A percentile compares a stretch with the other conserved stretches of the same genome.
These are phyloP conservation scores for Rhizopus sp. DNA, from an alignment of 371 early-diverging fungal species.

Conservation along the genomic window DNA sequence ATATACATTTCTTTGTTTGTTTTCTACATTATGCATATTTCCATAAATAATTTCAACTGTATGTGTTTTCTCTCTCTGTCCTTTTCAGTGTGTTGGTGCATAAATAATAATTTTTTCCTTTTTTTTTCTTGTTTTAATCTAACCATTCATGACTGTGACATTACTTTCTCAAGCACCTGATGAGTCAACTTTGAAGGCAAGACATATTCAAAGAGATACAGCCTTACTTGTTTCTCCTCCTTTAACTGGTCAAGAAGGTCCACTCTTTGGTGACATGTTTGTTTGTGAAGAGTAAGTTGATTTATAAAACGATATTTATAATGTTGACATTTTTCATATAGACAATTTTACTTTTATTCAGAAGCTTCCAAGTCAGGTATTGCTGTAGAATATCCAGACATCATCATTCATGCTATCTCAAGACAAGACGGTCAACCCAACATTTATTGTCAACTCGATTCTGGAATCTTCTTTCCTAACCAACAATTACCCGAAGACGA, in stretches of 20 bases:
- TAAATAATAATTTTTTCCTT: neutral
- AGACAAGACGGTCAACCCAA: constrained; percentile 62
- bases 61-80: too few relatives aligned
- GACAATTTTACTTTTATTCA: constrained; percentile 61
- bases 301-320: neutral
- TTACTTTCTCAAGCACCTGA: constrained; percentile 40
- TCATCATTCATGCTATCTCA: constrained; percentile 83
- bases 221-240: constrained; percentile 43
- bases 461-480: constrained; percentile 40
- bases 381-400: constrained; percentile 71
- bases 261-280: constrained; percentile 38
- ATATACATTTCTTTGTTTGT: too few relatives aligned
- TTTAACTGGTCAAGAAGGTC: constrained; percentile 32
- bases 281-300: constrained; percentile 47
- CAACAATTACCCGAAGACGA: constrained; percentile 53
- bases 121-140: too few relatives aligned
- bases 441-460: constrained; percentile 79
- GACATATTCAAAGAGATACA: constrained; percentile 35
- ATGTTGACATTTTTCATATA: constrained; percentile 5
- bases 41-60: too few relatives aligned
- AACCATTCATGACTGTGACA: constrained; percentile 43
- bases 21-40: too few relatives aligned
- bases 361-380: constrained; percentile 47
- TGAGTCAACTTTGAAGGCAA: constrained; percentile 31
- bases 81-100: too few relatives aligned